Conservation (phyloP, 176 grass and related monocot genomes). For the Puccinellia tenuiflora region DNA sequence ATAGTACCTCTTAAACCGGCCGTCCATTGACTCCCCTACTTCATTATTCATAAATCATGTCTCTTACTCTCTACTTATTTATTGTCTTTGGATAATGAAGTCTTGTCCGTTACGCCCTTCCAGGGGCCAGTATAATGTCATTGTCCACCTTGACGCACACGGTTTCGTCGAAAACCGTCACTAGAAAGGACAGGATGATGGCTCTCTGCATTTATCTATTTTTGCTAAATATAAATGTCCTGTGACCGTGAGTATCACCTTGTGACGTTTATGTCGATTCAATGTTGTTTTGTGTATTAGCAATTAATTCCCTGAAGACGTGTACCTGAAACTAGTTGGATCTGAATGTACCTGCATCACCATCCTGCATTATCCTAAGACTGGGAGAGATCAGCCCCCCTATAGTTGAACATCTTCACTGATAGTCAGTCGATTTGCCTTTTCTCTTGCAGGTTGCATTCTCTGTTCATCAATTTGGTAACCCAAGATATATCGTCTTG, state of each 20-base stretch:
- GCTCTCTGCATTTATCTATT: background rate
- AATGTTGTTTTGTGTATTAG: background rate
- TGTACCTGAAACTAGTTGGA: background rate
- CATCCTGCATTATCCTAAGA: background rate
- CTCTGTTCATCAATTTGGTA: background rate
- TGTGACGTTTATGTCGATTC: background rate
- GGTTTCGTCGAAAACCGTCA: slow-evolving; percentile 11
- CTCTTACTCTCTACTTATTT: background rate
- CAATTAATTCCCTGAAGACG: background rate
- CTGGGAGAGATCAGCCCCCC: background rate
- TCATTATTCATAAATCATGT: background rate
- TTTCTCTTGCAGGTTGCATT: background rate
- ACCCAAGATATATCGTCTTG: background rate
- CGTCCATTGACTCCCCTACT: background rate
- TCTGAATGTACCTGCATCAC: slow-evolving; percentile 17
- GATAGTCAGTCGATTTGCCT: background rate
- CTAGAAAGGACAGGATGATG: background rate
- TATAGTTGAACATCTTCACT: background rate
- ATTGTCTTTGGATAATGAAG: background rate
- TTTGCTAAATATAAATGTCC: background rate
- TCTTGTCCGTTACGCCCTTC: background rate
- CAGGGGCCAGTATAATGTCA: background rate
- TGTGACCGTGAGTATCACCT: background rate
- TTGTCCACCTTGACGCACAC: slow-evolving; percentile 12
- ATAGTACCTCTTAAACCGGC: background rate